phyloP scores from a whole-genome alignment of 1,284 basidiomycete species.

The Wolfiporia cocos region DNA sequence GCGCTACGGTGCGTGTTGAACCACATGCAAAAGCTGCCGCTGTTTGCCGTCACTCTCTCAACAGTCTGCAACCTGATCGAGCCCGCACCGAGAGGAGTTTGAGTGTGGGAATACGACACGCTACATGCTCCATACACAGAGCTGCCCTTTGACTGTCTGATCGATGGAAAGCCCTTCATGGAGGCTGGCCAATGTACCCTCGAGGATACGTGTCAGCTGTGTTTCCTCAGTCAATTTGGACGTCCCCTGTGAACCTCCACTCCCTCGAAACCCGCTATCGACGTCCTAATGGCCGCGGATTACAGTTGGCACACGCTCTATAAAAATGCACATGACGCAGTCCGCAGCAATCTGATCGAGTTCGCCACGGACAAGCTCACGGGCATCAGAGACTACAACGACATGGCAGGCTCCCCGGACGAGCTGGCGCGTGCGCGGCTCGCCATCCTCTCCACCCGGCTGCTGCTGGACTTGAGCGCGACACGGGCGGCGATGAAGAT shows the following conservation, averaged over 20 bases:
- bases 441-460: neutral
- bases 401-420: no score
- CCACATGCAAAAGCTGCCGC: neutral
- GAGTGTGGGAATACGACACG: neutral
- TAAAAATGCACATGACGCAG: neutral
- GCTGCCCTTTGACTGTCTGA: neutral
- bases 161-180: neutral
- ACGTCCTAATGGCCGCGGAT: no score
- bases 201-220: neutral
- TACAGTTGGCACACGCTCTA: neutral
- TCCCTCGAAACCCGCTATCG: neutral
- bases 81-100: no score
- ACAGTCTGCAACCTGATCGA: neutral
- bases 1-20: neutral
- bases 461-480: neutral
- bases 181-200: neutral
- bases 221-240: constrained; percentile 1
- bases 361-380: neutral
- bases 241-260: constrained; percentile 2
- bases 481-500: neutral
- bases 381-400: no score
- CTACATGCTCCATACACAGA: constrained; percentile 1
- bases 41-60: constrained; percentile 2
- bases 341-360: neutral
- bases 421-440: neutral